Evolutionary conservation across 2,329 filamentous ascomycete species (phyloP).

Genomic region (Ceratocystis cubensis): DNA sequence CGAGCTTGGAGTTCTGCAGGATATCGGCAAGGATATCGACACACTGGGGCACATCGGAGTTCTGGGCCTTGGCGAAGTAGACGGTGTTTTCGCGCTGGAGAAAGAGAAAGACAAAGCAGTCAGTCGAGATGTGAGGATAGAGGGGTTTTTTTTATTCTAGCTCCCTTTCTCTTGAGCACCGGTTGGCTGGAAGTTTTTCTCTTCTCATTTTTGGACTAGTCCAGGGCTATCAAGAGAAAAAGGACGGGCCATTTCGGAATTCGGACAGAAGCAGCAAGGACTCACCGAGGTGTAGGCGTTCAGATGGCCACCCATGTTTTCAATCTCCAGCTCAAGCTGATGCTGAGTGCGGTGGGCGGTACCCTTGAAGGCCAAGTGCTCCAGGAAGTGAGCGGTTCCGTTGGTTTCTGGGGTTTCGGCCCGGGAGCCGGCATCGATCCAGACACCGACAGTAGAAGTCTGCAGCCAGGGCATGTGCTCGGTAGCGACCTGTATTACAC

Average conservation of each 20-base stretch:
- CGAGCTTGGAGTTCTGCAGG: constrained; percentile 97
- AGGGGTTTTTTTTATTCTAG: neutral
- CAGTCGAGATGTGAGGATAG: constrained; percentile 14
- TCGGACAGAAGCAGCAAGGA: constrained; percentile 25
- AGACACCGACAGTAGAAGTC: constrained; percentile 95
- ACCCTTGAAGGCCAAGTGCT: constrained; percentile 99
- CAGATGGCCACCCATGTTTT: constrained; percentile 98
- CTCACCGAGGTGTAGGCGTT: constrained; percentile 98
- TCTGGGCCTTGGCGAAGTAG: constrained; percentile 99
- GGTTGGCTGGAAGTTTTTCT: neutral
- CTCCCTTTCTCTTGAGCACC: neutral
- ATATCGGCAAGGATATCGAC: constrained; percentile 99
- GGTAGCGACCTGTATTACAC: constrained; percentile 64
- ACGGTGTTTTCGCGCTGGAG: constrained; percentile 91
- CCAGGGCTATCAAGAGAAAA: neutral
- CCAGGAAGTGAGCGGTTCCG: constrained; percentile 97
- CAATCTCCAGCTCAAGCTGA: constrained; percentile 97
- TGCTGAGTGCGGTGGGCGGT: constrained; percentile 90
- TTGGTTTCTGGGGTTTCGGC: constrained; percentile 98
- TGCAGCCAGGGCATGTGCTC: constrained; percentile 97
- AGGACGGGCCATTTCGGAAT: neutral
- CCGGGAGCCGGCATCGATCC: constrained; percentile 97
- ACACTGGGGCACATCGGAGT: constrained; percentile 87
- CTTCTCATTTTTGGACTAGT: neutral
- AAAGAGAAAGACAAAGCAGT: constrained; percentile 10